Conservation (phyloP, 768 basidiomycete species). For the Leccinellum rugosiceps region DNA sequence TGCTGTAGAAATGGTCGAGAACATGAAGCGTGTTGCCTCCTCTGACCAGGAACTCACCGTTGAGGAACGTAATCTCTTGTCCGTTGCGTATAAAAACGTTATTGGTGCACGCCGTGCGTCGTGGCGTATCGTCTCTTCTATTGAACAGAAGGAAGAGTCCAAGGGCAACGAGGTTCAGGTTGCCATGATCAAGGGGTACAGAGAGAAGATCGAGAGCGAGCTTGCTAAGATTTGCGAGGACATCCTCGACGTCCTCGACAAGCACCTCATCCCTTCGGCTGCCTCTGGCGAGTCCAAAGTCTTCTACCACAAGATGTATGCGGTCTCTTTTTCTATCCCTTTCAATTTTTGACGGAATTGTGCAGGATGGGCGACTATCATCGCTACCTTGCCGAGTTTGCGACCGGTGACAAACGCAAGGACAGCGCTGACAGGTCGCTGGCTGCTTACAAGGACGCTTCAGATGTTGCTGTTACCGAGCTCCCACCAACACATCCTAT, state of each 20-base stretch:
- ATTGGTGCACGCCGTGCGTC: constrained; percentile 97
- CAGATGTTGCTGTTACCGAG: constrained; percentile 94
- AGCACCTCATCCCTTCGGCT: constrained; percentile 96
- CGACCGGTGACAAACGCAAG: constrained; percentile 96
- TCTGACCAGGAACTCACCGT: constrained; percentile 98
- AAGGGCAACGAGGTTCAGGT: constrained; percentile 98
- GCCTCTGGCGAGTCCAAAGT: constrained; percentile 97
- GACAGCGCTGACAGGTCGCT: constrained; percentile 96
- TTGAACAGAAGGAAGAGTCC: constrained; percentile 99
- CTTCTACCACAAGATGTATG: constrained; percentile 99
- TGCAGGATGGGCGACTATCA: constrained; percentile 98
- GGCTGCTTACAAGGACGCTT: constrained; percentile 96
- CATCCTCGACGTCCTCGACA: constrained; percentile 94
- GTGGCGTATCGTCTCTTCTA: constrained; percentile 97
- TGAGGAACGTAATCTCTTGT: constrained; percentile 96
- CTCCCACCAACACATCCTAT: constrained; percentile 96
- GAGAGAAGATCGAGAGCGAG: constrained; percentile 96
- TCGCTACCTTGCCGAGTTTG: constrained; percentile 98
- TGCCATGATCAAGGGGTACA: constrained; percentile 95
- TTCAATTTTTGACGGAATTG: constrained; percentile 12
- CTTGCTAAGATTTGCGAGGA: constrained; percentile 98
- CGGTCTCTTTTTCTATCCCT: neutral
- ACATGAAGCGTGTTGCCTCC: constrained; percentile 98
- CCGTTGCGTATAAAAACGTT: constrained; percentile 99
- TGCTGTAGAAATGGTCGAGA: constrained; percentile 88